Conservation (phyloP, 306 rosid species). For the Dalbergia oliveri region DNA sequence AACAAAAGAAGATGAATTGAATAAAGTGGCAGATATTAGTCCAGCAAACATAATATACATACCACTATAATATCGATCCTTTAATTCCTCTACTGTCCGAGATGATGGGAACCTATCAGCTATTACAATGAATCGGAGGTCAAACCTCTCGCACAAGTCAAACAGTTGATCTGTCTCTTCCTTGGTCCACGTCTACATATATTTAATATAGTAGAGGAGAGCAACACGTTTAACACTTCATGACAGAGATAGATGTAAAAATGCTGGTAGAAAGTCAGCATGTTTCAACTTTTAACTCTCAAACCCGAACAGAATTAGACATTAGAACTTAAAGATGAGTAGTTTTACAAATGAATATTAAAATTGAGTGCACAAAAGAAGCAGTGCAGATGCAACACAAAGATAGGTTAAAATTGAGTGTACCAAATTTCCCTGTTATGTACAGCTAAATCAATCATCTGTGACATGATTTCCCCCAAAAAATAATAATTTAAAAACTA, state of each 20-base stretch:
- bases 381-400: not conserved
- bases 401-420: not conserved
- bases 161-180: constrained; percentile 94
- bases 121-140: constrained; percentile 89
- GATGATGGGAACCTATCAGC: constrained; percentile 91
- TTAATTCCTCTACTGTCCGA: constrained; percentile 86
- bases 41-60: constrained; percentile 42
- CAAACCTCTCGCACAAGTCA: constrained; percentile 84
- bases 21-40: constrained; percentile 13
- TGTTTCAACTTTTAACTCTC: not conserved
- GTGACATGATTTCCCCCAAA: not conserved
- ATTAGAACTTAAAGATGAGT: not conserved
- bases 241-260: constrained; percentile 29
- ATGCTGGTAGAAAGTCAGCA: constrained; percentile 1
- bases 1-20: constrained; percentile 23
- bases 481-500: not conserved
- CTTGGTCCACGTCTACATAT: constrained; percentile 81
- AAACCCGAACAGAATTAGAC: not conserved
- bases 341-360: not conserved
- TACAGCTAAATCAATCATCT: not conserved
- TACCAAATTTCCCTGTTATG: not conserved
- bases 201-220: constrained; percentile 32
- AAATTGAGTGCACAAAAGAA: not conserved
- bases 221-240: constrained; percentile 16
- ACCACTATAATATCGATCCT: constrained; percentile 93